Conservation (phyloP, 306 rosid genomes). For the Canavalia gladiata region DNA sequence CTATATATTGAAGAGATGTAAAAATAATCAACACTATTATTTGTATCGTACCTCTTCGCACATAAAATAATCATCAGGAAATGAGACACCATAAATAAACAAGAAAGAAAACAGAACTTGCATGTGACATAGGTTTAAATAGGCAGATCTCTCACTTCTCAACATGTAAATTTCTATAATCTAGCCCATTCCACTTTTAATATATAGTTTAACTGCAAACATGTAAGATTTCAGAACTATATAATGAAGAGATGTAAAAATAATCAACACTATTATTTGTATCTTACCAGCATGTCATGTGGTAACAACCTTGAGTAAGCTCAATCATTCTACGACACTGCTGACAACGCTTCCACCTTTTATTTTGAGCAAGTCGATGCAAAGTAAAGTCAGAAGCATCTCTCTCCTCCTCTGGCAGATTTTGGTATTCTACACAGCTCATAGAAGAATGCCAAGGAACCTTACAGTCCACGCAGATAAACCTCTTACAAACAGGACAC, state of each 20-base stretch:
- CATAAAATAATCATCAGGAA: not conserved
- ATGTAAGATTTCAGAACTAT: slow-evolving; percentile 12
- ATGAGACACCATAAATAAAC: not conserved
- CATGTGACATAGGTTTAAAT: not conserved
- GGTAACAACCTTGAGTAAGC: slow-evolving; percentile 87
- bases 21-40: too few species aligned
- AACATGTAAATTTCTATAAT: not conserved
- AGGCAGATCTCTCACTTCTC: slow-evolving; percentile 27
- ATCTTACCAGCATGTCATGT: slow-evolving; percentile 94
- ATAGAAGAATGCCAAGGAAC: slow-evolving; percentile 96
- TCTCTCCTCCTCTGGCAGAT: slow-evolving; percentile 79
- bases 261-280: slow-evolving; percentile 1
- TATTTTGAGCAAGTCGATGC: slow-evolving; percentile 73
- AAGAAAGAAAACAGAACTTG: slow-evolving; percentile 20
- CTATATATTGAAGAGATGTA: too few species aligned
- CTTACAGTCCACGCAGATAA: slow-evolving; percentile 80
- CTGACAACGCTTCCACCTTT: slow-evolving; percentile 94
- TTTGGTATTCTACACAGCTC: slow-evolving; percentile 88
- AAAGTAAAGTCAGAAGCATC: slow-evolving; percentile 78
- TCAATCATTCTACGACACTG: slow-evolving; percentile 90
- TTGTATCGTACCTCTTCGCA: not conserved
- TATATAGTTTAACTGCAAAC: not conserved
- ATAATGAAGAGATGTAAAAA: slow-evolving; percentile 4
- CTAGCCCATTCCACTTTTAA: slow-evolving; percentile 7
- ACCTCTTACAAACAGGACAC: slow-evolving; percentile 89